phyloP scores from a whole-genome alignment of 768 basidiomycete species.

The Amanita rimosa region DNA sequence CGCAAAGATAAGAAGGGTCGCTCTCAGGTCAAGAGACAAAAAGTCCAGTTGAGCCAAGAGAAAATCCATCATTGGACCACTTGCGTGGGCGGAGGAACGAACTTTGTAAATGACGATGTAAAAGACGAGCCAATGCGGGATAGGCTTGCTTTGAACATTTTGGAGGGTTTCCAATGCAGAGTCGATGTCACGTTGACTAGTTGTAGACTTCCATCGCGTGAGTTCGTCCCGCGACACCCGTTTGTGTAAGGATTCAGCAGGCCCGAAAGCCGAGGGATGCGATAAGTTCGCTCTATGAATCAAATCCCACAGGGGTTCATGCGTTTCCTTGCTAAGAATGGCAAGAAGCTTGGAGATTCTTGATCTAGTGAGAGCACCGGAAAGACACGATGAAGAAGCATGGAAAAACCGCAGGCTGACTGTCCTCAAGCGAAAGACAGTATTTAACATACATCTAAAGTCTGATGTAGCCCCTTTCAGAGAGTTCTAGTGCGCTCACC shows the following conservation, averaged over 20 bases:
- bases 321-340: slow-evolving; percentile 20
- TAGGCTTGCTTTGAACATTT: not conserved
- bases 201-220: slow-evolving; percentile 24
- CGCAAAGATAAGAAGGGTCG: slow-evolving; percentile 33
- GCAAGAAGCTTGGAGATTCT: slow-evolving; percentile 22
- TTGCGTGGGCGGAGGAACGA: slow-evolving; percentile 31
- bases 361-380: slow-evolving; percentile 10
- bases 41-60: slow-evolving; percentile 25
- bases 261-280: slow-evolving; percentile 11
- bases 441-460: slow-evolving; percentile 14
- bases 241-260: slow-evolving; percentile 19
- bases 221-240: slow-evolving; percentile 26
- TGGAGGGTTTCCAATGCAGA: slow-evolving; percentile 10
- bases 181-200: slow-evolving; percentile 23
- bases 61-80: slow-evolving; percentile 30
- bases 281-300: slow-evolving; percentile 20
- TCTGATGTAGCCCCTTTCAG: not conserved
- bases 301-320: slow-evolving; percentile 31
- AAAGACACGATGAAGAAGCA: slow-evolving; percentile 7
- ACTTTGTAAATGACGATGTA: slow-evolving; percentile 37
- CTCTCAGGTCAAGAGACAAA: slow-evolving; percentile 21
- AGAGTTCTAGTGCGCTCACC: not conserved
- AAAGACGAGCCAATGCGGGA: slow-evolving; percentile 47
- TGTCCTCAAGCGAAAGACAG: slow-evolving; percentile 9
- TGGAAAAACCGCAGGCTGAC: slow-evolving; percentile 6